Base-by-base conservation (phyloP, 371 early-diverging fungal genomes). In the Apophysomyces variabilis region DNA sequence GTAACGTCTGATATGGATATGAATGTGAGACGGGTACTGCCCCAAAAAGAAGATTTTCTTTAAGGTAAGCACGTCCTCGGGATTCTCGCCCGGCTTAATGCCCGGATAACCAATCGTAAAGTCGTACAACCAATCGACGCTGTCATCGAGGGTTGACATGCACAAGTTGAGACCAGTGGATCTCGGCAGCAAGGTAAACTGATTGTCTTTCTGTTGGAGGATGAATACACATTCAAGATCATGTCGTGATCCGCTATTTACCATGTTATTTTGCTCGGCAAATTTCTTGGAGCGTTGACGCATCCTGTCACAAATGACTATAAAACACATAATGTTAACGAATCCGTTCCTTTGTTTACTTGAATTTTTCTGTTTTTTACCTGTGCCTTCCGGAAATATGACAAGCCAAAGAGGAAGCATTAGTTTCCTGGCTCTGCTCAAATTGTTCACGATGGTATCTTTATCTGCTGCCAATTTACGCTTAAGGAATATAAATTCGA, bases 351-450 rank as follows among this genome's bases (percentile, higher is more conserved):
- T 50, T 47, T 50, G 54, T 50, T 50, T 50, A 50, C 21, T 26
- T 26, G 8, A 26, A 9, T 41, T 3, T 41, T 41, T 26, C 32
- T 26, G 8, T 8, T 39, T 32, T 58, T 38, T 73, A 79, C 80
- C 80, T 39, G 96, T 95, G 65, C 97, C 97, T 76, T 97, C 97
- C 1, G 97, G 97, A 76, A 95, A 97, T 32, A 97, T 78, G 36
- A 96, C 81, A 32, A 96, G 84, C 96, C 95, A 95, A 62, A 91
- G 77, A 35, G 92, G 93, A 18, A 83, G 73, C 36, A 68, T 66
- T 65, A 62, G 69, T 64, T 64, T 74, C 54, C 68, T 66, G 2
- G 80, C 64, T 4, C 71, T 69, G 18, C 74, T 62, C 12, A 88
- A 60, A 50, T 78, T 79, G 1, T 63, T 62, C n/a, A 80, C 60